Conservation (phyloP, 805 yeast genomes). For the Candida lessepsii region DNA sequence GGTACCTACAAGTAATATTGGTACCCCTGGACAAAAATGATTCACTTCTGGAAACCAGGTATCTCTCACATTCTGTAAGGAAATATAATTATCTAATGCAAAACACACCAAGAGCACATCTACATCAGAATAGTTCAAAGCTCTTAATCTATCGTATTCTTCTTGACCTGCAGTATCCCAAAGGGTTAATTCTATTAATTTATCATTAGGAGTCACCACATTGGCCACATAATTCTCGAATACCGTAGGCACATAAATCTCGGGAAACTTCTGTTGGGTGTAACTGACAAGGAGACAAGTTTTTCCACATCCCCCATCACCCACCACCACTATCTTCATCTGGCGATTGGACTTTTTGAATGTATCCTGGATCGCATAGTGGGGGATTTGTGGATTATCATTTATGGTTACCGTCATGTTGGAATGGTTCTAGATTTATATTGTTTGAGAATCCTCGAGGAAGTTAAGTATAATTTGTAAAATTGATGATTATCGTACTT, state of each 20-base stretch:
- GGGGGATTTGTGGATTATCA: constrained; percentile 38
- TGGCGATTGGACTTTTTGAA: constrained; percentile 23
- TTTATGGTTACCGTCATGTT: constrained; percentile 24
- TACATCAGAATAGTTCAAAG: constrained; percentile 76
- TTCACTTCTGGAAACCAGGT: constrained; percentile 86
- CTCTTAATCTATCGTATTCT: constrained; percentile 77
- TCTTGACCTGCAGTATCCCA: constrained; percentile 95
- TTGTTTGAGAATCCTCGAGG: too few relatives aligned
- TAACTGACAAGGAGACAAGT: constrained; percentile 72
- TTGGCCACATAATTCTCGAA: constrained; percentile 74
- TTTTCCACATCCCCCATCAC: constrained; percentile 92
- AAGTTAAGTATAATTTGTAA: too few relatives aligned
- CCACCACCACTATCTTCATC: constrained; percentile 74
- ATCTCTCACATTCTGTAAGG: constrained; percentile 71
- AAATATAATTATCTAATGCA: constrained; percentile 58
- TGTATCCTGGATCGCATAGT: constrained; percentile 28
- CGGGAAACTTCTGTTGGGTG: constrained; percentile 69
- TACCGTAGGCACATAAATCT: constrained; percentile 74
- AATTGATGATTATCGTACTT: too few relatives aligned
- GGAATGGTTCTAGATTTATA: neutral
- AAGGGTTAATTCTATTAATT: constrained; percentile 69
- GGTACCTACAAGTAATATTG: constrained; percentile 78
- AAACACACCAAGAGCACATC: constrained; percentile 76
- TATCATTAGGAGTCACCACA: constrained; percentile 69
- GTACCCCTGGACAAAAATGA: constrained; percentile 79